Evolutionary conservation across 176 grass and related monocot species (phyloP).

Genomic region (Musa itinerans): DNA sequence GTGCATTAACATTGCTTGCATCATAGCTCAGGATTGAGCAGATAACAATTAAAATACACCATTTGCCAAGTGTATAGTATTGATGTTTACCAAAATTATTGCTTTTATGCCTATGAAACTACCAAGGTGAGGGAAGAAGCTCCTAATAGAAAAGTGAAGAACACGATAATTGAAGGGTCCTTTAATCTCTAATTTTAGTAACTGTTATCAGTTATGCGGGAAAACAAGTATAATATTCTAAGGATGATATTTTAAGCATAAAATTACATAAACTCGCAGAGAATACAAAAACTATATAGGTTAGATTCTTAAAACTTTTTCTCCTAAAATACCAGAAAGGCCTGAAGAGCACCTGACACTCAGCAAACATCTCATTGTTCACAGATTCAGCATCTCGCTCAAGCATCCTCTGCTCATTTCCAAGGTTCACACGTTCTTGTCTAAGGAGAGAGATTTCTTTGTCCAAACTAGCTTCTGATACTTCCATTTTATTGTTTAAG

Average conservation of each 20-base stretch:
- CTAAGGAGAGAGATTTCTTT: slow-evolving; percentile 69
- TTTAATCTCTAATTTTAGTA: not conserved
- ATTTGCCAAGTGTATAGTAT: too few relatives aligned
- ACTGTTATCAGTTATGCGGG: not conserved
- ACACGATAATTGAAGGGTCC: not conserved
- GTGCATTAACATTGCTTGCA: not conserved
- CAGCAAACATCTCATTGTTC: slow-evolving; percentile 92
- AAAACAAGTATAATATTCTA: too few relatives aligned
- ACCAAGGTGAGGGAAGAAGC: not conserved
- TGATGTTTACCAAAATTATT: not conserved
- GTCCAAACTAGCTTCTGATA: slow-evolving; percentile 56
- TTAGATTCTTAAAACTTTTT: not conserved
- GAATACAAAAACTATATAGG: not conserved
- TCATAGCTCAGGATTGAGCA: not conserved
- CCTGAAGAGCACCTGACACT: slow-evolving; percentile 70
- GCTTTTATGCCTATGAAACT: not conserved
- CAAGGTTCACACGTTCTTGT: slow-evolving; percentile 71
- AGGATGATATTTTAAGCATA: too few relatives aligned
- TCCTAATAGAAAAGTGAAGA: not conserved
- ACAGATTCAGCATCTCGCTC: slow-evolving; percentile 84
- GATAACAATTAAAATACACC: too few relatives aligned
- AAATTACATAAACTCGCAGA: not conserved
- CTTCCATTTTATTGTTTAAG: slow-evolving; percentile 25
- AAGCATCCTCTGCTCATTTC: slow-evolving; percentile 68
- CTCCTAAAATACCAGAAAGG: not conserved